Evolutionary conservation across 495 filamentous ascomycete species (phyloP).

Genomic region (Aspergillus ellipticus): DNA sequence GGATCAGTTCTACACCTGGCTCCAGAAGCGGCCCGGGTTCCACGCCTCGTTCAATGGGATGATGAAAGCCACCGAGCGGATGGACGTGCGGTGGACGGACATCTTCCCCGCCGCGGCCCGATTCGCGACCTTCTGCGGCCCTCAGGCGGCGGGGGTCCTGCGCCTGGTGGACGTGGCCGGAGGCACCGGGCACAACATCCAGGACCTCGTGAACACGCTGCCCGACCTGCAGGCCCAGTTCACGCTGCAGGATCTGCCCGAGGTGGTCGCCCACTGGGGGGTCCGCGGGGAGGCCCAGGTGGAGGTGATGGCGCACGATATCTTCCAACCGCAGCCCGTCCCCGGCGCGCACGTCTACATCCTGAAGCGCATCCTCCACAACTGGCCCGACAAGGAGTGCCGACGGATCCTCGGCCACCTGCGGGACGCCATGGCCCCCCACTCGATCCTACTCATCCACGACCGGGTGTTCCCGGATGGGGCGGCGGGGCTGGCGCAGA

Average conservation of each 20-base stretch:
- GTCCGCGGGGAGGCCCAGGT: slow-evolving; percentile 13
- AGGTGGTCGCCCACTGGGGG: slow-evolving; percentile 24
- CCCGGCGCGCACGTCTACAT: slow-evolving; percentile 47
- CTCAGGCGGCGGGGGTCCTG: not conserved
- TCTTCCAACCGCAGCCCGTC: slow-evolving; percentile 44
- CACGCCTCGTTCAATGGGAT: not conserved
- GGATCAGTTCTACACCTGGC: not conserved
- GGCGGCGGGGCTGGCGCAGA: slow-evolving; percentile 18
- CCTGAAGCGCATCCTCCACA: slow-evolving; percentile 46
- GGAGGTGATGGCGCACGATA: slow-evolving; percentile 36
- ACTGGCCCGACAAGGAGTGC: slow-evolving; percentile 40
- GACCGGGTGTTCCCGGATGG: slow-evolving; percentile 26
- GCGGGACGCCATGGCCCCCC: slow-evolving; percentile 33
- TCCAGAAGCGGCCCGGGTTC: not conserved
- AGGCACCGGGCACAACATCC: slow-evolving; percentile 39
- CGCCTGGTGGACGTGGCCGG: slow-evolving; percentile 46
- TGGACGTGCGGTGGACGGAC: not conserved
- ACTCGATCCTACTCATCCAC: slow-evolving; percentile 24
- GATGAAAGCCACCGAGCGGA: not conserved
- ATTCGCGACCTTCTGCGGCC: not conserved
- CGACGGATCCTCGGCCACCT: slow-evolving; percentile 36
- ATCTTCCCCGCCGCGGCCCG: not conserved
- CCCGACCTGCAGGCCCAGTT: slow-evolving; percentile 24
- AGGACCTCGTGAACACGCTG: slow-evolving; percentile 30
- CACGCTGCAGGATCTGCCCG: slow-evolving; percentile 43